These are phyloP conservation scores for Rhododendron mucronatum DNA, from an alignment of 148 eudicot genomes.

Conservation along the genomic window DNA sequence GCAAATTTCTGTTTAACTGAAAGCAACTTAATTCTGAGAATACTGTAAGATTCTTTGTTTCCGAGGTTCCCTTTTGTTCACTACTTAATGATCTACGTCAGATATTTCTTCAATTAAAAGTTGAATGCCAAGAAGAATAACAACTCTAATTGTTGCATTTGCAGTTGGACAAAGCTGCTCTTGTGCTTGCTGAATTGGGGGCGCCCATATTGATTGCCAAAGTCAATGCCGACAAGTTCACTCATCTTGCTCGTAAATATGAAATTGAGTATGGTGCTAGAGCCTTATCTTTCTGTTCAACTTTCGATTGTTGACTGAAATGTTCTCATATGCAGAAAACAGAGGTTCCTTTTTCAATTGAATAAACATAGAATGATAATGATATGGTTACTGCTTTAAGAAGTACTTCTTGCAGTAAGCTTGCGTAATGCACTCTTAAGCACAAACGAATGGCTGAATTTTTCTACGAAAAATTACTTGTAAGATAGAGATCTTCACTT, in stretches of 20 bases:
- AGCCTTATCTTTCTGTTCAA: not conserved
- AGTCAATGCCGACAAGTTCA: conserved; percentile 82
- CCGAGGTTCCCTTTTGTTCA: not conserved
- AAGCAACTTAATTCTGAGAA: not conserved
- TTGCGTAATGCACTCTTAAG: not conserved
- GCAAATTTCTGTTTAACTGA: not conserved
- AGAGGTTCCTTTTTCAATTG: not conserved
- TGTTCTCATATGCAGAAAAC: not conserved
- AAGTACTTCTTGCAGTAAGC: not conserved
- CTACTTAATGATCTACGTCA: not conserved
- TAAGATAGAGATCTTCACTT: not conserved
- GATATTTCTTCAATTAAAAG: not conserved
- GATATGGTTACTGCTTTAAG: not conserved
- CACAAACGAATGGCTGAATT: not conserved
- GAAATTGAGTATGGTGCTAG: conserved; percentile 70
- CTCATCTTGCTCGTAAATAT: conserved; percentile 64
- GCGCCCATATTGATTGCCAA: conserved; percentile 82
- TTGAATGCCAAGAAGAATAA: conserved; percentile 14
- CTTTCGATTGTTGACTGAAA: not conserved
- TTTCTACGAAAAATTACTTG: not conserved
- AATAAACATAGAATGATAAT: not conserved
- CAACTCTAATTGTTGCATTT: conserved; percentile 14
- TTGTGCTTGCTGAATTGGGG: conserved; percentile 67
- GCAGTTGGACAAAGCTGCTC: conserved; percentile 94
- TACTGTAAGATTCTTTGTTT: not conserved